Evolutionary conservation across 805 yeast genomes (phyloP).

Genomic region (Dipodascus albidus): DNA sequence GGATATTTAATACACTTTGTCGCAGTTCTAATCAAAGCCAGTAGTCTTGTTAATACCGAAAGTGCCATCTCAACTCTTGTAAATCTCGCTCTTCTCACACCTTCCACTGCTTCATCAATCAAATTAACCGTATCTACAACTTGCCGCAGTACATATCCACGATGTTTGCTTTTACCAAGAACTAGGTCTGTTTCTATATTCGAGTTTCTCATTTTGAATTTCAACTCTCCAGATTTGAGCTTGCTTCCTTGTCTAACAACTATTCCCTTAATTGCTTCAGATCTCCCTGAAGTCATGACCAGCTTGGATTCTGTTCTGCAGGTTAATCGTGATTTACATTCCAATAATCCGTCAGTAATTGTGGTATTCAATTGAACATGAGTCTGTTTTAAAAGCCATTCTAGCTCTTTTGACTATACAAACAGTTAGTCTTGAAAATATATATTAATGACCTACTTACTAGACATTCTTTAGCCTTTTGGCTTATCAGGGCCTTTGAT

Average conservation of each 20-base stretch:
- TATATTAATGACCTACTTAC: background rate
- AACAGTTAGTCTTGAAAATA: background rate
- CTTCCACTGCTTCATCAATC: slow-evolving; percentile 7
- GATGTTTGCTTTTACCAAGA: slow-evolving; percentile 1
- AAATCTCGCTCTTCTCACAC: slow-evolving; percentile 1
- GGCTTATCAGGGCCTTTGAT: background rate
- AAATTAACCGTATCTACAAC: slow-evolving; percentile 12
- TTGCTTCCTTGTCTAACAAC: slow-evolving; percentile 13
- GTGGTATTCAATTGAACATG: slow-evolving; percentile 8
- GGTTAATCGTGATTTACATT: slow-evolving; percentile 10
- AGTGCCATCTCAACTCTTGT: background rate
- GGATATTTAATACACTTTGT: background rate
- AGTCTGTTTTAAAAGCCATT: slow-evolving; percentile 13
- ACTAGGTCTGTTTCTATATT: slow-evolving; percentile 9
- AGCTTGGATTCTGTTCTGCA: slow-evolving; percentile 11
- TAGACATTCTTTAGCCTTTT: background rate
- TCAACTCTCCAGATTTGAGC: slow-evolving; percentile 10
- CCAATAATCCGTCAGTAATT: slow-evolving; percentile 11
- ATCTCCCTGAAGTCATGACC: slow-evolving; percentile 14
- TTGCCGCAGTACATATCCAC: slow-evolving; percentile 9
- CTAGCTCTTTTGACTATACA: slow-evolving; percentile 8
- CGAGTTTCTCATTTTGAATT: slow-evolving; percentile 8
- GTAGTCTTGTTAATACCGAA: slow-evolving; percentile 4
- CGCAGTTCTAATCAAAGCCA: background rate
- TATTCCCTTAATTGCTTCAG: slow-evolving; percentile 16